phyloP scores from a whole-genome alignment of 371 early-diverging fungal genomes.

The Rhizomucor pusillus region DNA sequence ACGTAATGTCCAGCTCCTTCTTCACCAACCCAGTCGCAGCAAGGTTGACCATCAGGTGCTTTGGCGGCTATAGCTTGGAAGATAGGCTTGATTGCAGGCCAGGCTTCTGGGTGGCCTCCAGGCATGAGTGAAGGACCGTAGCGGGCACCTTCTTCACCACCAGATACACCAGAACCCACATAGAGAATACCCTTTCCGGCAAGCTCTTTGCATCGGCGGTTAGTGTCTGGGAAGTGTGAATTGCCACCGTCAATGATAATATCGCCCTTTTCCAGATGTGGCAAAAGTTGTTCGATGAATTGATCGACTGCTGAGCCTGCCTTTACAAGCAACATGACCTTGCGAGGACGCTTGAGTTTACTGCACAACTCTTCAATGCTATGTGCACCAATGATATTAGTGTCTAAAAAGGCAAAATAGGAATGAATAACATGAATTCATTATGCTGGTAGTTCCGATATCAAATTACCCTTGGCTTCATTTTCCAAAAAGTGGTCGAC shows the following conservation, averaged over 20 bases:
- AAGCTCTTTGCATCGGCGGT: conserved; percentile 85
- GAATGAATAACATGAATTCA: not conserved
- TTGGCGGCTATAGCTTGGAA: conserved; percentile 96
- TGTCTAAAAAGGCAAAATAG: conserved; percentile 47
- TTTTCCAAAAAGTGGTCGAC: conserved; percentile 93
- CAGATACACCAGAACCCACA: conserved; percentile 99
- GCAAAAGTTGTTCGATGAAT: conserved; percentile 88
- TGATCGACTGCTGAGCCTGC: conserved; percentile 96
- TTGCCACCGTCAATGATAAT: conserved; percentile 99
- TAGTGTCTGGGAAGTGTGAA: conserved; percentile 98
- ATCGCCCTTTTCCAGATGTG: conserved; percentile 88
- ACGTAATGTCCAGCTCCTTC: conserved; percentile 99
- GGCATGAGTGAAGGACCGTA: conserved; percentile 99
- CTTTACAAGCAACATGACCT: conserved; percentile 97
- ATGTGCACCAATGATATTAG: conserved; percentile 91
- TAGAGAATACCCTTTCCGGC: conserved; percentile 88
- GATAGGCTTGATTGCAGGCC: conserved; percentile 90
- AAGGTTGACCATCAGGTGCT: conserved; percentile 86
- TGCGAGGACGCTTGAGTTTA: conserved; percentile 92
- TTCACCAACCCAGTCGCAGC: conserved; percentile 99
- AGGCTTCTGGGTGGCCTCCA: conserved; percentile 93
- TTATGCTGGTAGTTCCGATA: not conserved
- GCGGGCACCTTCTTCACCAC: conserved; percentile 99
- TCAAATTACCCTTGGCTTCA: conserved; percentile 85
- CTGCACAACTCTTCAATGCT: conserved; percentile 90